Conservation (phyloP, 495 filamentous ascomycete genomes). For the Clavariopsis aquatica region DNA sequence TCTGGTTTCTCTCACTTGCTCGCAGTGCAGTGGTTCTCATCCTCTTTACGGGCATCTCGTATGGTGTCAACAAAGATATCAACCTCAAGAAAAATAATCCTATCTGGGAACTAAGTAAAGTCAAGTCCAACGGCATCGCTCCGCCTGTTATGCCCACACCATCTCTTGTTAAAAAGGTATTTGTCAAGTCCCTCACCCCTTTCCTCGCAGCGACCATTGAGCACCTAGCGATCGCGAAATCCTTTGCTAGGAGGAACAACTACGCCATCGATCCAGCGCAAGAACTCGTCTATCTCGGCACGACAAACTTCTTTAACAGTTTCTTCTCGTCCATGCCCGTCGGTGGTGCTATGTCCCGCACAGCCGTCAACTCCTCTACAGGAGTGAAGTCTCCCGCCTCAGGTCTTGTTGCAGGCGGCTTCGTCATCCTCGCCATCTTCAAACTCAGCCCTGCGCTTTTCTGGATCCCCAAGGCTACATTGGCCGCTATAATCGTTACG, state of each 20-base stretch:
- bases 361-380: conserved; percentile 95
- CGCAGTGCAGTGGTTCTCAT: conserved; percentile 91
- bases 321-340: conserved; percentile 92
- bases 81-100: conserved; percentile 43
- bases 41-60: conserved; percentile 90
- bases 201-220: conserved; percentile 93
- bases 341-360: conserved; percentile 94
- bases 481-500: conserved; percentile 94
- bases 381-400: conserved; percentile 90
- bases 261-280: conserved; percentile 95
- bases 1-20: conserved; percentile 83
- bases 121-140: conserved; percentile 50
- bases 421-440: conserved; percentile 92
- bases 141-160: conserved; percentile 45
- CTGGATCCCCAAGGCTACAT: conserved; percentile 81
- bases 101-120: conserved; percentile 43
- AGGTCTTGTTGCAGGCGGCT: conserved; percentile 82
- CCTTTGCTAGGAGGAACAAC: conserved; percentile 92
- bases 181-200: conserved; percentile 66
- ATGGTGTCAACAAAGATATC: conserved; percentile 66
- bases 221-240: conserved; percentile 80
- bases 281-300: conserved; percentile 90
- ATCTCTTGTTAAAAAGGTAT: conserved; percentile 45
- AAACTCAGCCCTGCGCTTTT: conserved; percentile 86
- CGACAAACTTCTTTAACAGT: conserved; percentile 86